These are phyloP conservation scores for Parastagonospora nodorum DNA, from an alignment of 2,329 filamentous ascomycete genomes.

Conservation along the genomic window DNA sequence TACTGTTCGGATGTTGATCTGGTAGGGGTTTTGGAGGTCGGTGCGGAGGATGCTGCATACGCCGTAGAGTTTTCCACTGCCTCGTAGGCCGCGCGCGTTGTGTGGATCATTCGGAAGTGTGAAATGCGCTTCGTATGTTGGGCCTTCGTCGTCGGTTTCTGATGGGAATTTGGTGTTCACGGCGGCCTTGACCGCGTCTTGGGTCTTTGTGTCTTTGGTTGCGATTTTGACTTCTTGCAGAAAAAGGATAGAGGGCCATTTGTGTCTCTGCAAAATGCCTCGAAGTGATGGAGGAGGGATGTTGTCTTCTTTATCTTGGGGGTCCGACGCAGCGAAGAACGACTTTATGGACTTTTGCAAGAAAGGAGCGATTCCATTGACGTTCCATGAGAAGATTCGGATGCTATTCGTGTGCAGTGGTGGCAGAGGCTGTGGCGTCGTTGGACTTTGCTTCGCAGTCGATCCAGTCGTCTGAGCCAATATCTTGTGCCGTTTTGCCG, in stretches of 20 bases:
- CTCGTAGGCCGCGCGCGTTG: conserved; percentile 55
- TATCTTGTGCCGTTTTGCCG: conserved; percentile 26
- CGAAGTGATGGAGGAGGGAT: conserved; percentile 41
- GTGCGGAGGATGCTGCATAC: conserved; percentile 56
- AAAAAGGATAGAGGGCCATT: conserved; percentile 53
- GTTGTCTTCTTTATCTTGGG: conserved; percentile 1
- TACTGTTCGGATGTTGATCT: conserved; percentile 40
- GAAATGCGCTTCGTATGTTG: conserved; percentile 52
- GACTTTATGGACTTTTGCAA: conserved; percentile 48
- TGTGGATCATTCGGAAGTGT: conserved; percentile 55
- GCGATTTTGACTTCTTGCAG: conserved; percentile 59
- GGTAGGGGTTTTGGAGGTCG: conserved; percentile 42
- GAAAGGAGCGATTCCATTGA: conserved; percentile 55
- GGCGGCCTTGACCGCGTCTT: conserved; percentile 47
- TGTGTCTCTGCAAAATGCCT: conserved; percentile 51
- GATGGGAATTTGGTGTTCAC: conserved; percentile 27
- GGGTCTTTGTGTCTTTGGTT: conserved; percentile 45
- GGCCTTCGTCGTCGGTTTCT: conserved; percentile 20
- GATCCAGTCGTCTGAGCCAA: not conserved
- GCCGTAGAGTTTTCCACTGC: conserved; percentile 57
- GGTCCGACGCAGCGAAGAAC: conserved; percentile 38
- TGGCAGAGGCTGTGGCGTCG: conserved; percentile 5
- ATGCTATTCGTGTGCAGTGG: conserved; percentile 21
- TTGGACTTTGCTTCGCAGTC: not conserved
- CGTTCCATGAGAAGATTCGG: conserved; percentile 55